A percentile compares a stretch with the other conserved stretches of the same genome.
Conservation (phyloP, 768 basidiomycete species). For the Lentinula sp. region DNA sequence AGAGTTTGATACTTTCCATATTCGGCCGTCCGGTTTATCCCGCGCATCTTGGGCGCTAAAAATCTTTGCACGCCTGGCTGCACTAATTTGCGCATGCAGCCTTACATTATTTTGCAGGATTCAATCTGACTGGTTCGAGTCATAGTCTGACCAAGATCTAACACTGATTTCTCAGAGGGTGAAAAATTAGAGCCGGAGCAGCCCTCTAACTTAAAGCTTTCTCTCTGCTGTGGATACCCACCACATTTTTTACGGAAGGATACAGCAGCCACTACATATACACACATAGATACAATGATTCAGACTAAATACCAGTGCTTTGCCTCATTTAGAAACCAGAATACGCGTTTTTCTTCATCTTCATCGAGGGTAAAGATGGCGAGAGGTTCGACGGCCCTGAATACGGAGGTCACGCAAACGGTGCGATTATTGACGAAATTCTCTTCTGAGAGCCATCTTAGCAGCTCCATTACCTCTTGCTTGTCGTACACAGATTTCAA, state of each 20-base stretch:
- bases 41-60: background rate
- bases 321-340: constrained; percentile 51
- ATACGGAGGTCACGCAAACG: constrained; percentile 13
- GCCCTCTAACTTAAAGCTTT: too few relatives aligned
- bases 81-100: background rate
- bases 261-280: background rate
- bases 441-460: constrained; percentile 48
- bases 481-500: constrained; percentile 69
- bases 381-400: constrained; percentile 12
- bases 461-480: constrained; percentile 63
- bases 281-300: background rate
- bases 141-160: too few relatives aligned
- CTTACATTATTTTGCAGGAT: too few relatives aligned
- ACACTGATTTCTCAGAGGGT: too few relatives aligned
- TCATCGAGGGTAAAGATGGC: constrained; percentile 37
- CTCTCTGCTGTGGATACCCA: too few relatives aligned
- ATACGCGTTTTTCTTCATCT: constrained; percentile 41
- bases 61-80: too few relatives aligned
- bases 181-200: too few relatives aligned
- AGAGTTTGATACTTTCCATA: background rate
- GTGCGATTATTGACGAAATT: constrained; percentile 36
- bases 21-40: background rate
- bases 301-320: constrained; percentile 67
- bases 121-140: too few relatives aligned
- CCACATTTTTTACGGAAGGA: too few relatives aligned